Conservation (phyloP, 2,329 filamentous ascomycete genomes). For the Epichloe brachyelytri region DNA sequence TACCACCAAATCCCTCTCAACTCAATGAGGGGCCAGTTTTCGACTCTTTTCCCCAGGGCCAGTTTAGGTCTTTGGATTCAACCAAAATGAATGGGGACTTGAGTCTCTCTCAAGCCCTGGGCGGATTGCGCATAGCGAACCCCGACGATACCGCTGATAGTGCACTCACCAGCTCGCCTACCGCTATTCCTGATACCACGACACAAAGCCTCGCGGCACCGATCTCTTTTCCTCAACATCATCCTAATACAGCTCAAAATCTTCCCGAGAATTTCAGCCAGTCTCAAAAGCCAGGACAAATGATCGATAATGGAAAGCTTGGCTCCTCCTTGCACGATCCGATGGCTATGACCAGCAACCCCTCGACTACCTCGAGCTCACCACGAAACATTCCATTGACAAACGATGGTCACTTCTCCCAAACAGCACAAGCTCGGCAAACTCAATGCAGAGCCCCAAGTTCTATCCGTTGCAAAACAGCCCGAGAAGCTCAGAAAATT, state of each 20-base stretch:
- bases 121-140: conserved; percentile 92
- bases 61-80: conserved; percentile 12
- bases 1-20: conserved; percentile 2
- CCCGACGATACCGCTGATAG: conserved; percentile 57
- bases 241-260: neutral
- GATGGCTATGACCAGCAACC: neutral
- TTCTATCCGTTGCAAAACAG: conserved; percentile 58
- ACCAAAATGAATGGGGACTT: conserved; percentile 76
- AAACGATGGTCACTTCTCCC: conserved; percentile 9
- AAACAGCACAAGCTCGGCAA: conserved; percentile 21
- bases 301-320: neutral
- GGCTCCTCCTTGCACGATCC: neutral
- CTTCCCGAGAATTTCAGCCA: neutral
- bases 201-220: conserved; percentile 8
- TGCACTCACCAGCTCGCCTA: conserved; percentile 2
- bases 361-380: conserved; percentile 3
- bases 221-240: conserved; percentile 3
- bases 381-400: conserved; percentile 3
- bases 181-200: conserved; percentile 12
- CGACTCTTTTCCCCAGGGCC: conserved; percentile 12
- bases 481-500: conserved; percentile 49
- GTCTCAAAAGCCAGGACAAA: neutral
- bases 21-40: conserved; percentile 1
- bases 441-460: conserved; percentile 40
- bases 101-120: conserved; percentile 82